Base-by-base conservation (phyloP, 192 early-diverging fungal genomes). In the Coemansia sp. region DNA sequence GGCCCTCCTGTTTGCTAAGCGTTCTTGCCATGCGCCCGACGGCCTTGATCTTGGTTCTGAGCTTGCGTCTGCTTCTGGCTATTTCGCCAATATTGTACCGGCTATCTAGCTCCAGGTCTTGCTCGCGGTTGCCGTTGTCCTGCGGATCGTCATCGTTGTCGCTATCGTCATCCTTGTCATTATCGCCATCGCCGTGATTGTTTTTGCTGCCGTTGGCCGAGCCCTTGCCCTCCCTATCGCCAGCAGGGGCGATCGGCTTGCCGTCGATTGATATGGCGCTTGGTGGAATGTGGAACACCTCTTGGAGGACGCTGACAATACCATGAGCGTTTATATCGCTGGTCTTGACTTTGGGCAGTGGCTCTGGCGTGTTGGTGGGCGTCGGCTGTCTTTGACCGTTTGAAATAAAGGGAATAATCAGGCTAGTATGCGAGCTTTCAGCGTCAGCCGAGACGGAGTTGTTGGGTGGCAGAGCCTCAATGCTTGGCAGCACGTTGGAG, bases 191-290 rank as follows among this genome's bases (percentile, higher is more conserved):
- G 17, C 29, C 43, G 8, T 67, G 32, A 8, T 61, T 61, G 10
- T 60, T 55, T 7, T 36, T 42, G 40, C 48, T 36, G 34, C 52
- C 58, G 41, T 35, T 34, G 37, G 26, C 24, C 3, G 42, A 44
- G 53, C 46, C 56, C n/a, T 41, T 53, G 12, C 26, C 33, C 21
- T 39, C 62, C 34, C 56, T 64, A 27, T 11, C 42, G 24, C 44
- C 42, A 4, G 42, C 42, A 44, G 37, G 37, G 4, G 29, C 54
- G 26, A 56, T 38, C 2, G 75, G 75, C 56, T 48, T 71, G 7
- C 75, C 75, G n/a, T 68, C 69, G 24, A 78, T 78, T 6, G 70
- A 72, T 32, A 78, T 72, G 11, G 66, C 70, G 22, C 60, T 67
- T 3, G 70, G 53, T 26, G 75, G 66, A 17, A 78, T 67, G 19